These are phyloP conservation scores for Fragosphaeria purpurea DNA, from an alignment of 2,329 filamentous ascomycete genomes.

Conservation along the genomic window DNA sequence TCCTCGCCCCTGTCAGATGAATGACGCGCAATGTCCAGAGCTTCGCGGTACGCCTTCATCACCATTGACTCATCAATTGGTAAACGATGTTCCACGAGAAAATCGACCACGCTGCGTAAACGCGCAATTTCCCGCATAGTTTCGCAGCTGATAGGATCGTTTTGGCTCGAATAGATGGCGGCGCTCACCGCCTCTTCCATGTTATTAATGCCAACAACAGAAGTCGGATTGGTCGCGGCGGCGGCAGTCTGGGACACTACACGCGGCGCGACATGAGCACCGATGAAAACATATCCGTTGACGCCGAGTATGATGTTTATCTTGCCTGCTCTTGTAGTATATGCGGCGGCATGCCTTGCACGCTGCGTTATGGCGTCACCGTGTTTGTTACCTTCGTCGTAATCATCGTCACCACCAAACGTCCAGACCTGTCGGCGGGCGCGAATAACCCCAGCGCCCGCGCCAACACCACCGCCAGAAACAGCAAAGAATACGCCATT, in stretches of 20 bases:
- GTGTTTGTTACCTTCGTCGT: conserved; percentile 72
- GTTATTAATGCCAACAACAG: conserved; percentile 54
- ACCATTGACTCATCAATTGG: conserved; percentile 88
- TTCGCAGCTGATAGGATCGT: conserved; percentile 67
- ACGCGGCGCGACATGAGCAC: conserved; percentile 30
- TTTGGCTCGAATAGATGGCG: conserved; percentile 89
- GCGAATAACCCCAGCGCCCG: conserved; percentile 77
- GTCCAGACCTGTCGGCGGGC: conserved; percentile 83
- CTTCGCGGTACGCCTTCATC: conserved; percentile 69
- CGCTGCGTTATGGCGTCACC: conserved; percentile 60
- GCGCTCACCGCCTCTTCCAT: conserved; percentile 80
- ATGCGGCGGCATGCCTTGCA: conserved; percentile 3
- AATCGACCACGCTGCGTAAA: conserved; percentile 69
- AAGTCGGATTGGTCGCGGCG: conserved; percentile 33
- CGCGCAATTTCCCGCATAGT: conserved; percentile 84
- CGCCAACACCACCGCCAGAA: conserved; percentile 69
- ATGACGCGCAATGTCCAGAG: conserved; percentile 61
- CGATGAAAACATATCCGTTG: conserved; percentile 86
- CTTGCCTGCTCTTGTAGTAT: conserved; percentile 39
- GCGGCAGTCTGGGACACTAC: conserved; percentile 32
- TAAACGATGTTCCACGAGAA: conserved; percentile 71
- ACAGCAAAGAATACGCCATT: conserved; percentile 87
- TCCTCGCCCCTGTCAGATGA: conserved; percentile 42
- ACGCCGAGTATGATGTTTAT: conserved; percentile 87
- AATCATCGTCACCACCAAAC: conserved; percentile 41